Evolutionary conservation across 2,329 filamentous ascomycete genomes (phyloP), one percentile per base, ranked within the genome.

Genomic region (Pleurostoma richardsiae): DNA sequence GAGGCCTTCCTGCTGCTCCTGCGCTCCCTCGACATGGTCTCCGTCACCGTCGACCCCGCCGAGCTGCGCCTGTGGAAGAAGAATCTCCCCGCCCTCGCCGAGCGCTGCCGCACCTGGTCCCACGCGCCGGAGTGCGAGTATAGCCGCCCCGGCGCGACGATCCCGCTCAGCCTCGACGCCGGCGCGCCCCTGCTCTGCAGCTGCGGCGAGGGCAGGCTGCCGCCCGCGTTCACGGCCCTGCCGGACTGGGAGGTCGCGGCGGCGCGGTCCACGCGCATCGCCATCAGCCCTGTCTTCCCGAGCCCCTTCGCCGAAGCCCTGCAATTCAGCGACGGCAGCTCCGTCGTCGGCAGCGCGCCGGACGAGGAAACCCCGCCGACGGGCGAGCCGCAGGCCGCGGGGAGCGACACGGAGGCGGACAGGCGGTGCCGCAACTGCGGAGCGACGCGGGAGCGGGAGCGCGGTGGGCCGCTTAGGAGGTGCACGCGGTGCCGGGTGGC

Each of bases 31-130:
- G 62, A 70, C 41, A 61, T 66, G 45, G 63, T 63, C 52, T 62
- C 57, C 8, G 52, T 71, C n/a, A 56, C 44, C 1, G 67, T 76
- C 4, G 62, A 73, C 29, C 77, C 79, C 8, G 74, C 70, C n/a
- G 85, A 86, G 36, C 65, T 89, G 3, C 60, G 74, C 1, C 60
- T 75, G 7, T 78, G 73, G 75, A 75, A 75, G 54, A 64, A 59
- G 36, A 46, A 58, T 2, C 56, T 78, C 3, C 72, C 73, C 1
- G 63, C 68, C 0, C 50, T 74, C 42, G 71, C 59, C 1, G 74
- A 79, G 58, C 63, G 74, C 30, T 75, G 72, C 50, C 67, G 74
- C n/a, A 72, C 67, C 4, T 77, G 73, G 72, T 53, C 48, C 3
- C 75, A 78, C 53, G 48, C 49, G 3, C 42, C 57, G 0, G 52